Percentiles rank a stretch among this genome's conserved stretches.
phyloP scores from a whole-genome alignment of 2,329 filamentous ascomycete species.

The Phialophora tarda region DNA sequence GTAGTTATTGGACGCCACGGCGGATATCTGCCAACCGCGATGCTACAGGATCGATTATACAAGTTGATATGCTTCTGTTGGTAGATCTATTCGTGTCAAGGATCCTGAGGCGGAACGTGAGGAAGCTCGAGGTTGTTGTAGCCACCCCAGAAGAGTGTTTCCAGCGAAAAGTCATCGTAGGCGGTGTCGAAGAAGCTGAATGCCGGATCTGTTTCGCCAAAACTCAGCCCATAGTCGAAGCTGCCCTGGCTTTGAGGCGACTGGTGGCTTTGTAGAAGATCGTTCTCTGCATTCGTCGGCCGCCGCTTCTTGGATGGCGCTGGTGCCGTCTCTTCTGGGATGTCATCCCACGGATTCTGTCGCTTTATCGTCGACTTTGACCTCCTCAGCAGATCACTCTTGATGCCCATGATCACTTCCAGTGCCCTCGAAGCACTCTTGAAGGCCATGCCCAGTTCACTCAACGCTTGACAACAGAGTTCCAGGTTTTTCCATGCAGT shows the following conservation, averaged over 20 bases:
- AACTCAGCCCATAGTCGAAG: slow-evolving; percentile 19
- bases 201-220: slow-evolving; percentile 14
- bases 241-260: slow-evolving; percentile 15
- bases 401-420: slow-evolving; percentile 37
- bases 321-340: neutral
- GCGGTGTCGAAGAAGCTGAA: slow-evolving; percentile 31
- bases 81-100: neutral
- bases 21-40: neutral
- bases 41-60: neutral
- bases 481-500: slow-evolving; percentile 33
- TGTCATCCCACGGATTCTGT: slow-evolving; percentile 28
- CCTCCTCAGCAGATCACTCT: slow-evolving; percentile 32
- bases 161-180: slow-evolving; percentile 31
- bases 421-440: slow-evolving; percentile 35
- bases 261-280: slow-evolving; percentile 7
- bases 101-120: slow-evolving; percentile 24
- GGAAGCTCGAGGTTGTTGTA: slow-evolving; percentile 30
- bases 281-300: slow-evolving; percentile 16
- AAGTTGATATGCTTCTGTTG: neutral
- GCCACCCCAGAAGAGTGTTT: slow-evolving; percentile 30
- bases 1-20: too few relatives aligned
- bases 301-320: slow-evolving; percentile 20
- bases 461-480: slow-evolving; percentile 35
- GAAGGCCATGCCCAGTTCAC: slow-evolving; percentile 35
- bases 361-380: slow-evolving; percentile 25